Conservation (phyloP, 148 eudicot genomes). For the Pouteria glomerata region DNA sequence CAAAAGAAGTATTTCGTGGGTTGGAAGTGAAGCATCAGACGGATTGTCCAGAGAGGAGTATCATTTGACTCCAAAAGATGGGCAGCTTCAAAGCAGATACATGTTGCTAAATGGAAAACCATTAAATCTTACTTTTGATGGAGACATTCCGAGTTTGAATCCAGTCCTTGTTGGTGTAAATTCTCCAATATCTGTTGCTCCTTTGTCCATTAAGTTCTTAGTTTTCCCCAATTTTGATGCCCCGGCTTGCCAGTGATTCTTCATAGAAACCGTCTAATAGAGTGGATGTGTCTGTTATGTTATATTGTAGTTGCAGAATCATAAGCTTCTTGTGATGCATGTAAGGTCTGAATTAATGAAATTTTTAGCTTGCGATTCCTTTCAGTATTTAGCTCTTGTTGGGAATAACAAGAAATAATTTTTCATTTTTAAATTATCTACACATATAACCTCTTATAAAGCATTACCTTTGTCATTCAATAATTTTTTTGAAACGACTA, state of each 20-base stretch:
- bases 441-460: too few relatives aligned
- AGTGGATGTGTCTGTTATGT: neutral
- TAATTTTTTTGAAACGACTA: neutral
- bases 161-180: slow-evolving; percentile 33
- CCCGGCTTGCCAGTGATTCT: slow-evolving; percentile 41
- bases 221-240: slow-evolving; percentile 62
- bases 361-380: neutral
- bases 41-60: slow-evolving; percentile 57
- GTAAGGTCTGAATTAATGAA: neutral
- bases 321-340: neutral
- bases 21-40: slow-evolving; percentile 60
- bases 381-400: too few relatives aligned
- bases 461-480: neutral
- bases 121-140: slow-evolving; percentile 32
- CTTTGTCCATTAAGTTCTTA: slow-evolving; percentile 65
- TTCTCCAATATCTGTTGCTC: slow-evolving; percentile 41
- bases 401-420: too few relatives aligned
- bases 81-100: slow-evolving; percentile 41
- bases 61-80: slow-evolving; percentile 54
- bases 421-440: too few relatives aligned
- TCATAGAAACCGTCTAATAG: neutral
- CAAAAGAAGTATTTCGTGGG: slow-evolving; percentile 50
- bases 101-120: slow-evolving; percentile 56
- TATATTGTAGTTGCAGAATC: neutral
- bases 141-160: slow-evolving; percentile 47